Evolutionary conservation across 805 yeast genomes (phyloP), one percentile per base, ranked within the genome.

Genomic region (Nakazawaea molendinolei): DNA sequence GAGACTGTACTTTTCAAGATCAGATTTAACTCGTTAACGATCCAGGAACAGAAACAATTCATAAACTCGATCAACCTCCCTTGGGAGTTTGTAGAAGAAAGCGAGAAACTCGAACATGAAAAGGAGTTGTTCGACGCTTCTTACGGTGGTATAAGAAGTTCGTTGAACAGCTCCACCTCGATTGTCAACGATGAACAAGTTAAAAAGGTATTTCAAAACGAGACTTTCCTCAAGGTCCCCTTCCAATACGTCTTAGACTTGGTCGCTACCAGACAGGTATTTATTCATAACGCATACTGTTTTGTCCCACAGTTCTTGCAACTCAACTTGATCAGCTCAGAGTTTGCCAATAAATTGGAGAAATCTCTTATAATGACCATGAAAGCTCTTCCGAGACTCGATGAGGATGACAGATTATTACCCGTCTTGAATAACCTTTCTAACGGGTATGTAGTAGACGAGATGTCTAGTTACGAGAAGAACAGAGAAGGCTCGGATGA

Each of bases 401-500:
- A 87, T 51, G 97, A 90, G 61, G 96, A 87, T 51, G 94, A 87
- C 53, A 67, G 99, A 40, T 60, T 92, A 30, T 61, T 87, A 34
- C 97, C 97, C 1, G 76, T 92, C 20, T 65, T 92, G 44, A 76
- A 77, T 49, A 87, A 89, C 50, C 58, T 92, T 31, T 76, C 94
- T 0, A 69, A 74, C 21, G 86, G 86, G 9, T 83, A 82, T 49
- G 72, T 81, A 2, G 61, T 79, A 5, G 58, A 69, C 22, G 78
- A 72, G 43, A 16, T 31, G 9, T 26, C 34, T 5, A 26, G 35
- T 19, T 67, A 64, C 48, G 33, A 33, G 7, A 33, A 29, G 17
- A 30, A 30, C 21, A 34, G 39, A 27, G 38, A 24, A 12, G 23
- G 23, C 4, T 7, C 33, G 5, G 41, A 28, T 17, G 79, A 70